Evolutionary conservation across 495 filamentous ascomycete species (phyloP).

Genomic region (Platismatia glauca): DNA sequence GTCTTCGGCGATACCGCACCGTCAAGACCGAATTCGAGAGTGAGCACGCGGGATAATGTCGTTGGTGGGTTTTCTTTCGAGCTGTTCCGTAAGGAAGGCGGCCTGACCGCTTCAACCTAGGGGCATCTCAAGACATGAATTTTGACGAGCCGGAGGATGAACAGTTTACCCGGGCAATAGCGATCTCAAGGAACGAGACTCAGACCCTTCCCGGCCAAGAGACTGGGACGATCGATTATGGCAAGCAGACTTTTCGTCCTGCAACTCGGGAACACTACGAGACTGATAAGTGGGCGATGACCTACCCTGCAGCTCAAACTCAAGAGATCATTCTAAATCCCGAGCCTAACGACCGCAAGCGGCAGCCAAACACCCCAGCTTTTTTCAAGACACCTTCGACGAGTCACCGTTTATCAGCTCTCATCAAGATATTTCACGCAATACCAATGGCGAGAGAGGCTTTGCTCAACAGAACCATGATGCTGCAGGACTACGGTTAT

Average conservation of each 20-base stretch:
- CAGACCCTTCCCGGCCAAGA: constrained; percentile 45
- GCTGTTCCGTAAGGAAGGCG: constrained; percentile 28
- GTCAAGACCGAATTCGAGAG: constrained; percentile 61
- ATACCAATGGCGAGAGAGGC: constrained; percentile 75
- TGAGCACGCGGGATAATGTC: constrained; percentile 34
- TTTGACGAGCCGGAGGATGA: constrained; percentile 45
- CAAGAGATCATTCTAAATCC: constrained; percentile 55
- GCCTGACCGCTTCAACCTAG: constrained; percentile 36
- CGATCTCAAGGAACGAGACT: constrained; percentile 41
- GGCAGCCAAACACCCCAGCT: constrained; percentile 49
- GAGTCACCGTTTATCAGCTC: constrained; percentile 51
- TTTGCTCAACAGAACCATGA: constrained; percentile 47
- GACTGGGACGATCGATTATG: constrained; percentile 43
- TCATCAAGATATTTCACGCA: constrained; percentile 72
- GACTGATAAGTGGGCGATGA: constrained; percentile 67
- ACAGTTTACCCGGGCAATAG: constrained; percentile 50
- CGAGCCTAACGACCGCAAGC: constrained; percentile 51
- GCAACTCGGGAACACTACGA: constrained; percentile 68
- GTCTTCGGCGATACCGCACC: constrained; percentile 29
- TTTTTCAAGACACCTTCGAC: constrained; percentile 62
- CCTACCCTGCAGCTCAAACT: constrained; percentile 43
- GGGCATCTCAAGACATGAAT: constrained; percentile 34
- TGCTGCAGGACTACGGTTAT: constrained; percentile 55
- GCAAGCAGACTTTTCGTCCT: constrained; percentile 53
- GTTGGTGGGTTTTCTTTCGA: neutral